phyloP scores from a whole-genome alignment of 805 yeast genomes.

The Jamesozyma hellenica region DNA sequence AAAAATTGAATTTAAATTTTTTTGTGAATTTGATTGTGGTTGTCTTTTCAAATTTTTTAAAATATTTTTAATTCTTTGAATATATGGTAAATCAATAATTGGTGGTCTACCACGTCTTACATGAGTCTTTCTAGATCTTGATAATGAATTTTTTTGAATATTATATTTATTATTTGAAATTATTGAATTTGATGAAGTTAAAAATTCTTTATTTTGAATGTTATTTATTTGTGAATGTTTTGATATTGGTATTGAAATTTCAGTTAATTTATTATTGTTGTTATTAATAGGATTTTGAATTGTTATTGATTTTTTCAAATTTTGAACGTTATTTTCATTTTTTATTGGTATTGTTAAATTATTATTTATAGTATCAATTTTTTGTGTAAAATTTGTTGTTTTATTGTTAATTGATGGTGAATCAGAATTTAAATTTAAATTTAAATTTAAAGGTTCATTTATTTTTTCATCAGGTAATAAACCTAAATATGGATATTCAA shows the following conservation, averaged over 20 bases:
- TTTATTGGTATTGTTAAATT: conserved; percentile 8
- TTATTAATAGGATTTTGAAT: too few species aligned
- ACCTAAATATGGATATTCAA: conserved; percentile 46
- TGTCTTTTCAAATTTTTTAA: conserved; percentile 73
- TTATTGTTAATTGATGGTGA: neutral
- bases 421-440: too few species aligned
- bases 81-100: conserved; percentile 41
- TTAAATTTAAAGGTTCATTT: neutral
- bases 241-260: too few species aligned
- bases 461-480: conserved; percentile 45
- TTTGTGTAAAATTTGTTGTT: neutral
- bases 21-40: conserved; percentile 38
- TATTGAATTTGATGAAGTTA: neutral
- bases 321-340: neutral
- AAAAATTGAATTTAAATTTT: conserved; percentile 51
- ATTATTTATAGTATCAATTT: neutral
- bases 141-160: neutral
- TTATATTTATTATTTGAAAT: neutral
- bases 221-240: neutral
- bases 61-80: conserved; percentile 81
- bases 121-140: conserved; percentile 15
- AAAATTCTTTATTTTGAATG: neutral
- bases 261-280: too few species aligned
- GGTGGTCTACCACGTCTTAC: conserved; percentile 30
- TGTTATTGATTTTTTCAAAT: neutral